Base-by-base conservation (phyloP, 2,329 filamentous ascomycete species). In the Westerdykella sp. region DNA sequence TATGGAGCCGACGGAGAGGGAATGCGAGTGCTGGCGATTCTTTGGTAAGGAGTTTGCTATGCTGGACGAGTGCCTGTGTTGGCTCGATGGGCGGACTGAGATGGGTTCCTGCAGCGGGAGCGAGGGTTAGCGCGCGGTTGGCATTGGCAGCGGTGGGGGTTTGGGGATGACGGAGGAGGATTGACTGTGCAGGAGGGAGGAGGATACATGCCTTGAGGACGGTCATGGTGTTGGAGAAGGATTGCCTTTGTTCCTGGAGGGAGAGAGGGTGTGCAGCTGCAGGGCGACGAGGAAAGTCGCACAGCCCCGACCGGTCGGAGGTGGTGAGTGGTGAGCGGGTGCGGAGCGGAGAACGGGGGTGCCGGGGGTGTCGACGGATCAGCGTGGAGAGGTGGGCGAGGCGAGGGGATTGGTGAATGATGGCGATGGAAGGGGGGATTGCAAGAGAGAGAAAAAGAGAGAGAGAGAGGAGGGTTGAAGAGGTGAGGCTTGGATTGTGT, bases 1-100 rank as follows among this genome's bases (percentile, higher is more conserved):
- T 62, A 90, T 79, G 45, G 85, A 81, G 55, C 81, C 81, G 46
- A 85, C 78, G 43, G 90, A 84, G 56, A 89, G 75, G 45, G 87
- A 91, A 68, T 93, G 85, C 39, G 87, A 87, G 72, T 89, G 87
- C 56, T 81, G 82, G 62, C 89, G 84, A 50, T 81, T 79, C 70
- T 85, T 83, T 47, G 70, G 73, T 40, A 84, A 75, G 50, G 83
- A 80, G 53, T 77, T 74, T 57, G 74, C 74, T 59, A 75, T 75
- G 59, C 80, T 68, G 44, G 67, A 56, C 38, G 65, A 71, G 42
- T 69, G 66, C 45, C 72, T 70, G 59, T 73, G 70, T 49, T 71
- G 68, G 54, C 62, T 69, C 32, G 63, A 53, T 23, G 69, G 69
- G 48, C 71, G 69, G 49, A 68, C 67, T 50, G 64, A 67, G 52